Conservation (phyloP, 768 basidiomycete species). For the Dictyophora rubrovolvata region DNA sequence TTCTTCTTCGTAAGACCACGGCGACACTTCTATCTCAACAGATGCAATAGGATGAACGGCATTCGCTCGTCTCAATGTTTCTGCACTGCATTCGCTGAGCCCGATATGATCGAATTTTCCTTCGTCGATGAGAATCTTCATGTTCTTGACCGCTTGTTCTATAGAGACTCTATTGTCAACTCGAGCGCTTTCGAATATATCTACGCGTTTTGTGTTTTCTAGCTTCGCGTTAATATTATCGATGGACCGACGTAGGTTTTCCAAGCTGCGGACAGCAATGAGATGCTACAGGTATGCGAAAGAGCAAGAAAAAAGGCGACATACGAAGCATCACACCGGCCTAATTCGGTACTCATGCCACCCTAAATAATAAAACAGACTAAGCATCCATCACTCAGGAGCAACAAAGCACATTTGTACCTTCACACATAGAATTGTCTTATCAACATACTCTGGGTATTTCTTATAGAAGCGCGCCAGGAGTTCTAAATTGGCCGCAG, state of each 20-base stretch:
- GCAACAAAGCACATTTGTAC: slow-evolving; percentile 19
- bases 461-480: slow-evolving; percentile 40
- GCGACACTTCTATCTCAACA: slow-evolving; percentile 60
- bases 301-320: not conserved
- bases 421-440: slow-evolving; percentile 40
- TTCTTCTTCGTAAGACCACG: slow-evolving; percentile 47
- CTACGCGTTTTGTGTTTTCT: slow-evolving; percentile 43
- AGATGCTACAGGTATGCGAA: not conserved
- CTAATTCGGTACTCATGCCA: not conserved
- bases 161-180: slow-evolving; percentile 22
- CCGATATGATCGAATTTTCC: slow-evolving; percentile 53
- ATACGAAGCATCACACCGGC: slow-evolving; percentile 6
- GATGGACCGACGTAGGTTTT: slow-evolving; percentile 41
- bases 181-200: slow-evolving; percentile 41
- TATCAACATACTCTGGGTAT: slow-evolving; percentile 34
- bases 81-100: slow-evolving; percentile 42
- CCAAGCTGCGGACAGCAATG: slow-evolving; percentile 16
- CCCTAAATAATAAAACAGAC: slow-evolving; percentile 1
- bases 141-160: slow-evolving; percentile 34
- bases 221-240: slow-evolving; percentile 33
- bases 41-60: slow-evolving; percentile 43
- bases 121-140: slow-evolving; percentile 40
- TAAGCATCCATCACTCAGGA: not conserved
- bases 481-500: slow-evolving; percentile 37
- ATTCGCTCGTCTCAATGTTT: slow-evolving; percentile 39